These are phyloP conservation scores for Toxoplasma gondii DNA, from an alignment of 169 alveolate genomes.

Conservation along the genomic window DNA sequence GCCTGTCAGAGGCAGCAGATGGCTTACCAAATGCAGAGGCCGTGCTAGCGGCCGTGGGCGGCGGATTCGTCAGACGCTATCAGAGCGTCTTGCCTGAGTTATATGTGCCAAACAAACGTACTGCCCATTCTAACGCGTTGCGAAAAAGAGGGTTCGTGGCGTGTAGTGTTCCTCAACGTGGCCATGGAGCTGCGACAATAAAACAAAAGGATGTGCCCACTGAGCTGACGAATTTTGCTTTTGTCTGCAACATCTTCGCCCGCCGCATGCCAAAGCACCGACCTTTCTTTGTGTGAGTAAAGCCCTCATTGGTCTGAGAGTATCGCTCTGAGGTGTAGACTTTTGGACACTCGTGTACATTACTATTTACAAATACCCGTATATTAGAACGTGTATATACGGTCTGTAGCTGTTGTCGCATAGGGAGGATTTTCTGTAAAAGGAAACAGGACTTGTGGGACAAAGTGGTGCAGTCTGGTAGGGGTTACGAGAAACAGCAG, in stretches of 20 bases:
- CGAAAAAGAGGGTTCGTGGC: neutral
- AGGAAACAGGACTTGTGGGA: too few species aligned
- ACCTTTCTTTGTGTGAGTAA: neutral
- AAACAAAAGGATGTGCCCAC: neutral
- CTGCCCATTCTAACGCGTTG: neutral
- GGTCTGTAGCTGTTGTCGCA: too few species aligned
- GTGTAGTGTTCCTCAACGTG: neutral
- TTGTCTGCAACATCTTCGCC: constrained; percentile 20
- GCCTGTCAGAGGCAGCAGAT: neutral
- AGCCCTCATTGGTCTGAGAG: neutral
- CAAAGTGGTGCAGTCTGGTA: too few species aligned
- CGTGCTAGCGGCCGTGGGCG: neutral
- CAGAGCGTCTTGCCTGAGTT: neutral
- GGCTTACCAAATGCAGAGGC: neutral
- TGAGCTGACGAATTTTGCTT: neutral
- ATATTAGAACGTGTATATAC: too few species aligned
- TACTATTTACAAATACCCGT: too few species aligned
- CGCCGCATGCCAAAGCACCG: constrained; percentile 1
- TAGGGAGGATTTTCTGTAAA: too few species aligned
- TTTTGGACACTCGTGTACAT: too few species aligned
- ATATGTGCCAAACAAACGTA: neutral
- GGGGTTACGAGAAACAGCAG: too few species aligned
- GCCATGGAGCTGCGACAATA: neutral
- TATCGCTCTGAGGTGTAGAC: too few species aligned
- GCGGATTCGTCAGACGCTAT: neutral